A percentile compares a stretch with the other conserved stretches of the same genome.
Conservation (phyloP, 2,329 filamentous ascomycete species). For the Aaosphaeria arxii region DNA sequence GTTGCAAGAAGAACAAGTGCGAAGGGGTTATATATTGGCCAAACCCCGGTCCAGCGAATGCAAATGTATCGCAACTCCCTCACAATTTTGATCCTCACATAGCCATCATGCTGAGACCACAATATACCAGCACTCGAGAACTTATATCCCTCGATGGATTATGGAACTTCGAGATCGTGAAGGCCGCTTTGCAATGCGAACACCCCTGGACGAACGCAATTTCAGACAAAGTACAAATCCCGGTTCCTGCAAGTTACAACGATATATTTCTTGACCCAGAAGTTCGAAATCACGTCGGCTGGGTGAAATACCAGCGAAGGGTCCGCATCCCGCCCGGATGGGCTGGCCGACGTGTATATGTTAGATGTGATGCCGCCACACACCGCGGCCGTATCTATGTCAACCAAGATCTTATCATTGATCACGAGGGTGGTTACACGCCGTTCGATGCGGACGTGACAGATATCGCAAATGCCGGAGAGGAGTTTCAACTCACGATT, state of each 20-base stretch:
- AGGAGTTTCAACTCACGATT: constrained; percentile 4
- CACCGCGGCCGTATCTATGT: constrained; percentile 5
- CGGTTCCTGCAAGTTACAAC: constrained; percentile 8
- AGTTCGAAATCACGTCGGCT: constrained; percentile 7
- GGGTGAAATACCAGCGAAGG: constrained; percentile 7
- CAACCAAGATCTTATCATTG: constrained; percentile 2
- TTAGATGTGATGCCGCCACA: constrained; percentile 8
- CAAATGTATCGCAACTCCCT: too few species aligned
- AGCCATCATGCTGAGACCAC: constrained; percentile 2
- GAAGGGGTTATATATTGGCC: too few species aligned
- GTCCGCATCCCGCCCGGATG: constrained; percentile 5
- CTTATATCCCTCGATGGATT: constrained; percentile 4
- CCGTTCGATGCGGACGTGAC: constrained; percentile 9
- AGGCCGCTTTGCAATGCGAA: neutral
- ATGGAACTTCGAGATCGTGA: constrained; percentile 6
- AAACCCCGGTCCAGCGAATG: too few species aligned
- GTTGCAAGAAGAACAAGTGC: too few species aligned
- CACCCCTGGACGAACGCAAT: neutral
- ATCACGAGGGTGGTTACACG: constrained; percentile 7
- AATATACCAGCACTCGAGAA: neutral
- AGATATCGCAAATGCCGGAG: constrained; percentile 2
- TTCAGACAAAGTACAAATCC: constrained; percentile 2
- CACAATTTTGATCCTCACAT: too few species aligned
- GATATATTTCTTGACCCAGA: constrained; percentile 6
- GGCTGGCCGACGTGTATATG: constrained; percentile 1